phyloP scores from a whole-genome alignment of 345 rosid genomes.

The Camelina neglecta region DNA sequence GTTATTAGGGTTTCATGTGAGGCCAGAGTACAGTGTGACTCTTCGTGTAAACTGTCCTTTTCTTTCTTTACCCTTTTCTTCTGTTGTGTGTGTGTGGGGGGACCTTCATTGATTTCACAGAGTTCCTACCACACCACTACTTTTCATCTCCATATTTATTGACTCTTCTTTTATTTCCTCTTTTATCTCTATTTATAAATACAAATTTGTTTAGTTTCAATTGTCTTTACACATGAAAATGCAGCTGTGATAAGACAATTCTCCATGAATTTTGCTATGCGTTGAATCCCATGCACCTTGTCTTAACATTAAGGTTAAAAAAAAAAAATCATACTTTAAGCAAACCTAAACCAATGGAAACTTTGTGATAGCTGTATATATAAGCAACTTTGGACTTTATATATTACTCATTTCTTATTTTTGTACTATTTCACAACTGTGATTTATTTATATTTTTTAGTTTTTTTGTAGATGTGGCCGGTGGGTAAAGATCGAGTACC shows the following conservation, averaged over 20 bases:
- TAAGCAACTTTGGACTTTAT: too few relatives aligned
- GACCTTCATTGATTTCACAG: constrained; percentile 37
- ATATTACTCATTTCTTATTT: too few relatives aligned
- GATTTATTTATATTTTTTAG: too few relatives aligned
- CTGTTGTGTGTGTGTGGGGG: constrained; percentile 25
- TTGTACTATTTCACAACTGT: too few relatives aligned
- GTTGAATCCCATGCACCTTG: constrained; percentile 34
- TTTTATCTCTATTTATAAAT: constrained; percentile 25
- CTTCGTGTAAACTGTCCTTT: constrained; percentile 50
- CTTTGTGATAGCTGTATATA: not conserved
- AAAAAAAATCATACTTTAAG: not conserved
- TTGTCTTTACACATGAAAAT: constrained; percentile 29
- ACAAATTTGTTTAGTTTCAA: constrained; percentile 34
- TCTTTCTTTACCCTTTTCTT: constrained; percentile 12
- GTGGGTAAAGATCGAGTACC: too few relatives aligned
- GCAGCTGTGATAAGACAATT: constrained; percentile 34
- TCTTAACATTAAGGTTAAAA: not conserved
- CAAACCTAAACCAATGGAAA: not conserved
- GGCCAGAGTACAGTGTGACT: constrained; percentile 31
- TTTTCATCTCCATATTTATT: constrained; percentile 5
- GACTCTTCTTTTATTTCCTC: constrained; percentile 25
- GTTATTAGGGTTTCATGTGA: constrained; percentile 45
- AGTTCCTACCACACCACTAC: constrained; percentile 29
- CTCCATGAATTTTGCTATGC: constrained; percentile 27
- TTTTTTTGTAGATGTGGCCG: too few relatives aligned